A percentile compares a stretch with the other conserved stretches of the same genome.
Conservation (phyloP, 768 basidiomycete species). For the Serendipita indica region DNA sequence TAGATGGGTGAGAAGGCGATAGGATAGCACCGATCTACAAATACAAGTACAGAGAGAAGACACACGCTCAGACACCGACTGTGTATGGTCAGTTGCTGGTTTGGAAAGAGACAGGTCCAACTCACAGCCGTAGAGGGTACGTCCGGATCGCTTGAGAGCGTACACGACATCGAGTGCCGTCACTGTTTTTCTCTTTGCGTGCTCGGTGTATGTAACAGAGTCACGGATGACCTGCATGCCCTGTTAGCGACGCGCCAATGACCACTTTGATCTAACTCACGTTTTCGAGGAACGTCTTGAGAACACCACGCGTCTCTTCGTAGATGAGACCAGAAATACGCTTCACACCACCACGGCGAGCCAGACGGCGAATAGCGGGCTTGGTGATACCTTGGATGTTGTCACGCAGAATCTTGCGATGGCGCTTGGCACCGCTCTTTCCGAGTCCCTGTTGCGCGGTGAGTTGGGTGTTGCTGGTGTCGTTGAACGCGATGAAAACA, state of each 20-base stretch:
- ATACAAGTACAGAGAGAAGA: background rate
- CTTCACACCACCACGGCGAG: conserved; percentile 39
- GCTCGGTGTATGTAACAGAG: conserved; percentile 96
- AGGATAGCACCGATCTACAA: background rate
- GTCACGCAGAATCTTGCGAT: conserved; percentile 68
- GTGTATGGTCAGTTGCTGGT: background rate
- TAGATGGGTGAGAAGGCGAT: too few species aligned
- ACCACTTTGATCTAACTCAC: conserved; percentile 11
- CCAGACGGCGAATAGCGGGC: conserved; percentile 37
- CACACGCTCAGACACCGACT: conserved; percentile 5
- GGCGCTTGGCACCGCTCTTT: conserved; percentile 67
- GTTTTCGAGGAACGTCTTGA: conserved; percentile 34
- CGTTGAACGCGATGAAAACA: conserved; percentile 11
- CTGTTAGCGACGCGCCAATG: background rate
- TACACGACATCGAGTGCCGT: conserved; percentile 49
- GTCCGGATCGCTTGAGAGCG: conserved; percentile 43
- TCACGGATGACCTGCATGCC: conserved; percentile 60
- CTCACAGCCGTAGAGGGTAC: conserved; percentile 39
- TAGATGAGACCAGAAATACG: conserved; percentile 34
- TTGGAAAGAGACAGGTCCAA: background rate
- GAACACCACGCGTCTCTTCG: conserved; percentile 37
- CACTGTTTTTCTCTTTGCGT: conserved; percentile 59
- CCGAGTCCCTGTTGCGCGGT: conserved; percentile 42
- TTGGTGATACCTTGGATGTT: conserved; percentile 62
- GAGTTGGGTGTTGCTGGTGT: background rate